Conservation (phyloP, 257 asterid genomes). For the Solanum verrucosum region DNA sequence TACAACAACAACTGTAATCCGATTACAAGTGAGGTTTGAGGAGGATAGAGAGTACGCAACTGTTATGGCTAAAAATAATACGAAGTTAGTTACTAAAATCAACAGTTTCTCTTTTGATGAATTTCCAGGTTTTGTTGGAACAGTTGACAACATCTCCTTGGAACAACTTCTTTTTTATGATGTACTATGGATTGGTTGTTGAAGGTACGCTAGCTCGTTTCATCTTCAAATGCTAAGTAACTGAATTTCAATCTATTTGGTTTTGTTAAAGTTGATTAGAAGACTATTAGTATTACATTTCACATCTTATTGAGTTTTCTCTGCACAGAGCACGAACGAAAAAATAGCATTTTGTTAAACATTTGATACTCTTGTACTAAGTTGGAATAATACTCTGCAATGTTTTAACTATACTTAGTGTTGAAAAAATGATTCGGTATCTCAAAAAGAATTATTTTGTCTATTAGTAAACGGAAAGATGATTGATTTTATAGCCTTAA, state of each 20-base stretch:
- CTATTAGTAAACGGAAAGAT: background rate
- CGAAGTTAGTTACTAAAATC: background rate
- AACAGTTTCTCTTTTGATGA: background rate
- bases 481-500: background rate
- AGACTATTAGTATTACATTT: background rate
- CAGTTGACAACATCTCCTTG: constrained; percentile 28
- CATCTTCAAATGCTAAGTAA: background rate
- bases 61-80: background rate
- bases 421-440: background rate
- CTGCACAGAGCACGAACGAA: background rate
- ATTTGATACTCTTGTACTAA: background rate
- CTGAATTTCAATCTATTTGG: background rate
- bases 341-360: background rate
- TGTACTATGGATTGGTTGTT: constrained; percentile 30
- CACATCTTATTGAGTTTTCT: background rate
- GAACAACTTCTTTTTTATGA: constrained; percentile 30
- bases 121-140: constrained; percentile 21
- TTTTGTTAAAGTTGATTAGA: background rate
- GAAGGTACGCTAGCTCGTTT: constrained; percentile 13
- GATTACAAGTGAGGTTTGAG: background rate
- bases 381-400: background rate
- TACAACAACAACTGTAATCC: background rate
- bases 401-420: background rate
- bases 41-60: background rate
- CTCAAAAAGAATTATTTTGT: background rate